These are phyloP conservation scores for Salvia hispanica DNA, from an alignment of 257 asterid species.

Conservation along the genomic window DNA sequence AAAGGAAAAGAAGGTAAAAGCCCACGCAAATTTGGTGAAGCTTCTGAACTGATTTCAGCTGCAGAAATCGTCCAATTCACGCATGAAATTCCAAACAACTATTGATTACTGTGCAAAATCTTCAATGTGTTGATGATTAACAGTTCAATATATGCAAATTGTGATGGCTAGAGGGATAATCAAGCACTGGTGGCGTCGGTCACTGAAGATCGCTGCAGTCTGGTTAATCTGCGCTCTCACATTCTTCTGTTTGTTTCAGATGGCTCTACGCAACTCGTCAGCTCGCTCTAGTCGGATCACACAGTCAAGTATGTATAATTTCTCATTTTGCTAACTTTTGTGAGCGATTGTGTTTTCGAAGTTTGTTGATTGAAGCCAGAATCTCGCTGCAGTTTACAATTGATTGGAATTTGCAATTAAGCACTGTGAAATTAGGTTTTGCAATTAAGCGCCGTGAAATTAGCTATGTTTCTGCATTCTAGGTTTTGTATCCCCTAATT, in stretches of 20 bases:
- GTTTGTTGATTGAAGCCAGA: conserved; percentile 15
- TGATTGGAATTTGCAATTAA: neutral
- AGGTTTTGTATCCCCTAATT: neutral
- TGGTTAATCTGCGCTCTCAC: conserved; percentile 56
- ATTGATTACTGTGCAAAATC: neutral
- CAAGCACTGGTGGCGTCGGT: conserved; percentile 41
- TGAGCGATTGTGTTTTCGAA: neutral
- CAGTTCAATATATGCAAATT: neutral
- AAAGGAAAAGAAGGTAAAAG: neutral
- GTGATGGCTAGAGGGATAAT: conserved; percentile 42
- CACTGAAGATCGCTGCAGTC: conserved; percentile 48
- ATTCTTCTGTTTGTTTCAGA: conserved; percentile 56
- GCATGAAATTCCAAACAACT: neutral
- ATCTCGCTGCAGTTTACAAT: conserved; percentile 11
- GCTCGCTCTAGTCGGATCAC: conserved; percentile 36
- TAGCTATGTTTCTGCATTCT: neutral
- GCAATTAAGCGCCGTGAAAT: neutral
- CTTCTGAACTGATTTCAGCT: conserved; percentile 1
- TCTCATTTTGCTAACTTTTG: neutral
- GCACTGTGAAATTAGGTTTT: neutral
- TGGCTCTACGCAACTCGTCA: conserved; percentile 53
- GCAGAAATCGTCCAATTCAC: neutral
- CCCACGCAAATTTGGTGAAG: neutral
- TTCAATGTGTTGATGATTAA: neutral
- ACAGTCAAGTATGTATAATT: conserved; percentile 30